Conservation (phyloP, 2,329 filamentous ascomycete species). For the Fusarium neocosmosporiellum region DNA sequence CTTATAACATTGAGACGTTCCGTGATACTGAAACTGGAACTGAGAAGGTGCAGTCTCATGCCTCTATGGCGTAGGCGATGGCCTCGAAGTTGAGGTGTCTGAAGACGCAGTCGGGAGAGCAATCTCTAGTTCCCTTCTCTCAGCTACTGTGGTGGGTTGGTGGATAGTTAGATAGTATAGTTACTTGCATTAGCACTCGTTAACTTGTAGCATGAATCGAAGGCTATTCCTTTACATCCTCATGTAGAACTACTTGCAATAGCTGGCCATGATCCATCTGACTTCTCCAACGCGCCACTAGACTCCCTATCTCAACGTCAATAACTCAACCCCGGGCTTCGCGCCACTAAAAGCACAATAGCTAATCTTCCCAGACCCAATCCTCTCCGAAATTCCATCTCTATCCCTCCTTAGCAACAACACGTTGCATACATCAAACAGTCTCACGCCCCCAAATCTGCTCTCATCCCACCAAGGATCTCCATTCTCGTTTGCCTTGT, state of each 20-base stretch:
- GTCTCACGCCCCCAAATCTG: neutral
- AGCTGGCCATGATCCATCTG: neutral
- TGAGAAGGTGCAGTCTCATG: neutral
- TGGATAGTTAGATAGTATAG: neutral
- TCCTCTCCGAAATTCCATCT: neutral
- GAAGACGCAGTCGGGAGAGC: neutral
- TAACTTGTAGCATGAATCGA: neutral
- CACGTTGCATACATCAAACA: constrained; percentile 19
- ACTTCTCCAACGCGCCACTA: neutral
- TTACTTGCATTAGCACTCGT: neutral
- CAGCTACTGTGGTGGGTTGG: neutral
- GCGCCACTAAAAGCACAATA: constrained; percentile 1
- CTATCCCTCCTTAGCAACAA: neutral
- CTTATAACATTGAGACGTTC: neutral
- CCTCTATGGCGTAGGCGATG: neutral
- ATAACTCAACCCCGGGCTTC: constrained; percentile 8
- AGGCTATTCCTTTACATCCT: neutral
- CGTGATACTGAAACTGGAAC: neutral
- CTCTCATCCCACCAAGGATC: constrained; percentile 18
- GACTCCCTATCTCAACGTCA: neutral
- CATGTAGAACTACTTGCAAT: neutral
- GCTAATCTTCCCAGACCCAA: constrained; percentile 13
- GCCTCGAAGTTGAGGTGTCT: neutral
- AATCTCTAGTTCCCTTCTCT: neutral
- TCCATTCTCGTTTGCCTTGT: constrained; percentile 11